These are phyloP conservation scores for Aurifilum marmelostoma DNA, from an alignment of 2,329 filamentous ascomycete species.

Conservation along the genomic window DNA sequence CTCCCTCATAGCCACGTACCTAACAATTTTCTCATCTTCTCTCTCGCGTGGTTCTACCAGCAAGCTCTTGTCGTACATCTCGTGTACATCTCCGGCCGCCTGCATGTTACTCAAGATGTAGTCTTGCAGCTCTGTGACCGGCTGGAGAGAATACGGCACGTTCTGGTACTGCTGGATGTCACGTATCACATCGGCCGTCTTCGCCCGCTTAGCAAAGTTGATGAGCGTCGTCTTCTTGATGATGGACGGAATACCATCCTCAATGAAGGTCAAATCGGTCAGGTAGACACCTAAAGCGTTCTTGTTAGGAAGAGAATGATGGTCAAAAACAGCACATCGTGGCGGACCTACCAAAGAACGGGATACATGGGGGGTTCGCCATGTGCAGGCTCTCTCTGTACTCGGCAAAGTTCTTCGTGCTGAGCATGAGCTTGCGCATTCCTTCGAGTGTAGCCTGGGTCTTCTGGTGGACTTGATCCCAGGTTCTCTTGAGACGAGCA, in stretches of 20 bases:
- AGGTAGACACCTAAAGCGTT: slow-evolving; percentile 79
- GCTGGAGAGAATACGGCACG: slow-evolving; percentile 88
- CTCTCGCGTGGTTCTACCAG: slow-evolving; percentile 91
- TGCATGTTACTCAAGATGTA: slow-evolving; percentile 98
- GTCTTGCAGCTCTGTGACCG: slow-evolving; percentile 90
- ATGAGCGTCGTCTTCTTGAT: slow-evolving; percentile 97
- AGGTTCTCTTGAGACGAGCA: slow-evolving; percentile 88
- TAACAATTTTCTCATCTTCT: slow-evolving; percentile 99
- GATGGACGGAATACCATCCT: slow-evolving; percentile 94
- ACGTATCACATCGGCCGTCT: slow-evolving; percentile 96
- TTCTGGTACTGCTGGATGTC: slow-evolving; percentile 99
- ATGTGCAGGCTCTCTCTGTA: slow-evolving; percentile 92
- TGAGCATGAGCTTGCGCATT: slow-evolving; percentile 94
- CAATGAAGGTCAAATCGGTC: slow-evolving; percentile 97
- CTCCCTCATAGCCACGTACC: slow-evolving; percentile 62
- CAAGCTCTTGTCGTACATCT: slow-evolving; percentile 99
- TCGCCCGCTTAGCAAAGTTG: slow-evolving; percentile 97
- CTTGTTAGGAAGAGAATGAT: slow-evolving; percentile 26
- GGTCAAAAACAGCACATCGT: not conserved
- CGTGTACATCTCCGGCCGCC: slow-evolving; percentile 91
- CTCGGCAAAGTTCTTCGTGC: slow-evolving; percentile 96
- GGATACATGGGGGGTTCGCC: slow-evolving; percentile 95
- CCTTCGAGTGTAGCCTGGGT: slow-evolving; percentile 80
- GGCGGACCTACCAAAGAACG: slow-evolving; percentile 80
- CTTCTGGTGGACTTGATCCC: slow-evolving; percentile 88